These are phyloP conservation scores for Nemania sp. DNA, from an alignment of 2,329 filamentous ascomycete genomes.

Conservation along the genomic window DNA sequence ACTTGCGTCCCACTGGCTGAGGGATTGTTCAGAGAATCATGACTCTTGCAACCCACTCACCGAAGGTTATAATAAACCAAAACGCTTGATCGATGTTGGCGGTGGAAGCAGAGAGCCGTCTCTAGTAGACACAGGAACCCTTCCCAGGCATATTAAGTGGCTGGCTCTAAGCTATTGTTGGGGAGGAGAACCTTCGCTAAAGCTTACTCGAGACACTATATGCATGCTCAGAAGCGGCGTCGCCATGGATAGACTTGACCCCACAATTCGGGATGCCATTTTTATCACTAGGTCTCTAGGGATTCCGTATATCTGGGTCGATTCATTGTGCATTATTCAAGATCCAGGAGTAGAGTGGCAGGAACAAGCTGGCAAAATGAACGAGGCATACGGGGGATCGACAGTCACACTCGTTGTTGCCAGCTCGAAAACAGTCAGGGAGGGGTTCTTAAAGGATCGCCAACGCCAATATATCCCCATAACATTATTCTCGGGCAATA, in stretches of 20 bases:
- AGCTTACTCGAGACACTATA: constrained; percentile 9
- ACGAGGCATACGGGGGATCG: constrained; percentile 4
- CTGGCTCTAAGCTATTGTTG: constrained; percentile 11
- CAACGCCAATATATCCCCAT: constrained; percentile 6
- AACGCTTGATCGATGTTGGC: not conserved
- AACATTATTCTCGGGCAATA: not conserved
- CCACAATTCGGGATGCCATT: constrained; percentile 8
- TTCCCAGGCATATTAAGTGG: not conserved
- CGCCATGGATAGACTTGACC: constrained; percentile 6
- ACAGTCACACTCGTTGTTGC: constrained; percentile 3
- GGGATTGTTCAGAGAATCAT: constrained; percentile 8
- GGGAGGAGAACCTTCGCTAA: constrained; percentile 5
- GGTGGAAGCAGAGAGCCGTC: constrained; percentile 1
- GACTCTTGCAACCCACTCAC: not conserved
- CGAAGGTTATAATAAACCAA: constrained; percentile 6
- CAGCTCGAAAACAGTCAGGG: constrained; percentile 4
- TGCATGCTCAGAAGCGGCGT: constrained; percentile 1
- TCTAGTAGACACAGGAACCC: not conserved
- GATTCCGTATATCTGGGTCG: constrained; percentile 8
- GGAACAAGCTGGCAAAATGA: constrained; percentile 3
- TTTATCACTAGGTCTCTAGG: constrained; percentile 5
- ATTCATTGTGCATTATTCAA: constrained; percentile 6
- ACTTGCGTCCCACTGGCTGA: constrained; percentile 1
- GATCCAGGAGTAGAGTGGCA: not conserved
- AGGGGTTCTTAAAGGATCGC: constrained; percentile 6